Evolutionary conservation across 2,329 filamentous ascomycete genomes (phyloP).

Genomic region (Zopfia rhizophila): DNA sequence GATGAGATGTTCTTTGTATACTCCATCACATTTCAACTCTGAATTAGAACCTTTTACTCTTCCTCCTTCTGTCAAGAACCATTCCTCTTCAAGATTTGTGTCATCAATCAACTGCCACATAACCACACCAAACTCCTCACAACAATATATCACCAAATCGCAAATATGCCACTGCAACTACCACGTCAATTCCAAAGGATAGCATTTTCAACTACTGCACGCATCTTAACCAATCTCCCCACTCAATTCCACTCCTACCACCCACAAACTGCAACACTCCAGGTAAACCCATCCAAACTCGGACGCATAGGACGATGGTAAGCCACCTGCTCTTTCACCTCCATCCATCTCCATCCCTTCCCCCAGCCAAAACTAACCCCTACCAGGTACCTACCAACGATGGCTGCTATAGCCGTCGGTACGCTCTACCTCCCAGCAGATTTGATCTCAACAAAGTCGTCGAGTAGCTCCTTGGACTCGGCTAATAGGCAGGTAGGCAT

Average conservation of each 20-base stretch:
- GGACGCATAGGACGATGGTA: slow-evolving; percentile 47
- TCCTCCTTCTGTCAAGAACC: too few species aligned
- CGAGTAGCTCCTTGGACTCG: slow-evolving; percentile 37
- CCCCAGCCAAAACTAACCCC: slow-evolving; percentile 9
- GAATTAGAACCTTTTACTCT: slow-evolving; percentile 24
- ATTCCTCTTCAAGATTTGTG: background rate
- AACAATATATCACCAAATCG: slow-evolving; percentile 9
- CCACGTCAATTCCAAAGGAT: slow-evolving; percentile 35
- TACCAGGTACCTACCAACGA: slow-evolving; percentile 45
- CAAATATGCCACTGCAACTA: slow-evolving; percentile 43
- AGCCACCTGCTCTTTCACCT: slow-evolving; percentile 1
- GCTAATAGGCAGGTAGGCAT: slow-evolving; percentile 47
- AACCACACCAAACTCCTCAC: slow-evolving; percentile 2
- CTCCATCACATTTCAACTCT: slow-evolving; percentile 1
- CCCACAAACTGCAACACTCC: slow-evolving; percentile 36
- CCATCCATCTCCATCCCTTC: background rate
- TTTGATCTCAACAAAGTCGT: slow-evolving; percentile 25
- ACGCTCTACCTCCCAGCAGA: slow-evolving; percentile 40
- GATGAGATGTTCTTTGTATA: too few species aligned
- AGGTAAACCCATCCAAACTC: slow-evolving; percentile 38
- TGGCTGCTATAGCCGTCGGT: slow-evolving; percentile 45
- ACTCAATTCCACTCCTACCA: slow-evolving; percentile 27
- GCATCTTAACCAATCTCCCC: slow-evolving; percentile 35
- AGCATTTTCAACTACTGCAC: slow-evolving; percentile 43
- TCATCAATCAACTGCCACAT: background rate